These are phyloP conservation scores for Persicaria maculosa DNA, from an alignment of 148 eudicot genomes.

Conservation along the genomic window DNA sequence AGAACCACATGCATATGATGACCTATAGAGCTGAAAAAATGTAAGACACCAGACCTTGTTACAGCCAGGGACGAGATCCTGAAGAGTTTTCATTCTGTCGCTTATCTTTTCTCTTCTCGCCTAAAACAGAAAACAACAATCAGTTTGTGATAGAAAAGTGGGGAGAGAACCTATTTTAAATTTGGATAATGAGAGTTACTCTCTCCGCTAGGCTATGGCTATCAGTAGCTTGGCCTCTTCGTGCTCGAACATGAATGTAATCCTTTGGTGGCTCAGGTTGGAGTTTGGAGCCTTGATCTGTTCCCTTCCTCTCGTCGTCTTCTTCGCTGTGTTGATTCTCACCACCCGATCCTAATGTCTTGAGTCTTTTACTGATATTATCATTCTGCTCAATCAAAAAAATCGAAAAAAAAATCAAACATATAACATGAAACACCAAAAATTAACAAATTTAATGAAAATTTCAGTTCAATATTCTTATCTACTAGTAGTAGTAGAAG, in stretches of 20 bases:
- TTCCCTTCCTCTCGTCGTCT: conserved; percentile 32
- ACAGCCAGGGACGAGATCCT: conserved; percentile 62
- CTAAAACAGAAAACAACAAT: conserved; percentile 19
- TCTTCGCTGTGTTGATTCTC: conserved; percentile 31
- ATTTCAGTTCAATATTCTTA: too few species aligned
- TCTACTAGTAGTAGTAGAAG: too few species aligned
- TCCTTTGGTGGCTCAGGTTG: conserved; percentile 48
- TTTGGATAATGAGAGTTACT: conserved; percentile 22
- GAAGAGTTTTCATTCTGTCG: conserved; percentile 58
- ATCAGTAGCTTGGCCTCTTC: conserved; percentile 79
- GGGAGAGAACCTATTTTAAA: too few species aligned
- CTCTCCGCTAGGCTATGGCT: conserved; percentile 73
- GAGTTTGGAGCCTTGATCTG: conserved; percentile 27
- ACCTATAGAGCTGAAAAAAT: not conserved
- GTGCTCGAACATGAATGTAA: conserved; percentile 70
- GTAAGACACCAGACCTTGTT: conserved; percentile 29
- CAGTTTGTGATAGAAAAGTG: not conserved
- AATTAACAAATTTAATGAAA: too few species aligned
- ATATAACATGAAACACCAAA: too few species aligned
- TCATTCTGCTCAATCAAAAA: conserved; percentile 28
- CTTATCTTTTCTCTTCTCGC: conserved; percentile 67
- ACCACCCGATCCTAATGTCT: conserved; percentile 22
- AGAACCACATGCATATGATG: not conserved
- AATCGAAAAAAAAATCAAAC: not conserved
- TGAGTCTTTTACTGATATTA: conserved; percentile 40